phyloP scores from a whole-genome alignment of 768 basidiomycete species.

The Daedaleopsis sinensis region DNA sequence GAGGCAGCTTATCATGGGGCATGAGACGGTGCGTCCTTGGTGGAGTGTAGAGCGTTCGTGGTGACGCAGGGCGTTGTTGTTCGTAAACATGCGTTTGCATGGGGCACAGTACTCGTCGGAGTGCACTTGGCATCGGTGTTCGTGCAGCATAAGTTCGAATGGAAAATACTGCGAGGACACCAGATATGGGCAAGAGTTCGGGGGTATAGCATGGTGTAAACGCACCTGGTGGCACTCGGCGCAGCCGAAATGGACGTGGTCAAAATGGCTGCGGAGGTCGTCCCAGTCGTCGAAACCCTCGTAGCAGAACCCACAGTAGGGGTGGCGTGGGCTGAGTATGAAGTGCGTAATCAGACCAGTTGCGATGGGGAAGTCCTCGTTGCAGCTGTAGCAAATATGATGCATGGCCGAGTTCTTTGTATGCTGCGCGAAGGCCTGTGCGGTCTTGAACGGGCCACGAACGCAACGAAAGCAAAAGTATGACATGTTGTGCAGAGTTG shows the following conservation, averaged over 20 bases:
- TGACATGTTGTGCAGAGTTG: neutral
- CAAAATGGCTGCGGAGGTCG: conserved; percentile 45
- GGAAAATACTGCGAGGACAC: conserved; percentile 37
- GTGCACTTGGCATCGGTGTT: conserved; percentile 31
- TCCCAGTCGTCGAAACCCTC: conserved; percentile 45
- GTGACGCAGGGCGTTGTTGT: conserved; percentile 40
- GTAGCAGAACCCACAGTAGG: conserved; percentile 57
- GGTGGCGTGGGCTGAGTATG: conserved; percentile 49
- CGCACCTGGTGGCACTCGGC: conserved; percentile 33
- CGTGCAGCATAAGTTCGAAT: conserved; percentile 40
- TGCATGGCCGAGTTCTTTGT: conserved; percentile 36
- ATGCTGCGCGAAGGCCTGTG: conserved; percentile 31
- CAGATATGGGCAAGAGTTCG: neutral
- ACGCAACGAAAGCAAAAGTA: conserved; percentile 31
- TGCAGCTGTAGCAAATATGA: conserved; percentile 48
- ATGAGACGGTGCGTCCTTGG: conserved; percentile 38
- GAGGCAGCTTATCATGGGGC: conserved; percentile 47
- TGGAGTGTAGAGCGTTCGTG: conserved; percentile 61
- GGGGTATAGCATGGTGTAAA: too few species aligned
- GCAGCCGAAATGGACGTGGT: conserved; percentile 47
- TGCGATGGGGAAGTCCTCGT: conserved; percentile 45
- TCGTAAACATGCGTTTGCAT: conserved; percentile 51
- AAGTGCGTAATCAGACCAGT: conserved; percentile 51
- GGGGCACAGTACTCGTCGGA: conserved; percentile 42
- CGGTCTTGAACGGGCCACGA: conserved; percentile 23